phyloP scores from a whole-genome alignment of 805 yeast species.

The Metschnikowia santaceciliae region DNA sequence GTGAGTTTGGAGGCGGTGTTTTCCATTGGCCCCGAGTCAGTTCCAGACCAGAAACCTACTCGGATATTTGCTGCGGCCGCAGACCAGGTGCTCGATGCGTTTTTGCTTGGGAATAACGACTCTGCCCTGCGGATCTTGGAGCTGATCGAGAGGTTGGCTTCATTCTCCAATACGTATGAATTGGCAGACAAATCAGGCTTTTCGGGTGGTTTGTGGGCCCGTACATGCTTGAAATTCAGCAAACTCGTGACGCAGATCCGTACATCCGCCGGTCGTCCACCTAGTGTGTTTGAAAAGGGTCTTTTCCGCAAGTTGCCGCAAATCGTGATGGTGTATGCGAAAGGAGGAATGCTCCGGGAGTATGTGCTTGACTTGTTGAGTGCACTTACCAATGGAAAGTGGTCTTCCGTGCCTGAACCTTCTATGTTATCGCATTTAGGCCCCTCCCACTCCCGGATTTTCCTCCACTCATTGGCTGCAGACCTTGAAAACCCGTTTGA shows the following conservation, averaged over 20 bases:
- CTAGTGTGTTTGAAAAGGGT: conserved; percentile 62
- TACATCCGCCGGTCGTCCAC: conserved; percentile 39
- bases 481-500: conserved; percentile 59
- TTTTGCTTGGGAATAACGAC: conserved; percentile 49
- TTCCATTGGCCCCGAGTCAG: conserved; percentile 44
- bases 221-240: conserved; percentile 51
- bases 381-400: conserved; percentile 50
- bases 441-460: conserved; percentile 51
- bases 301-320: conserved; percentile 54
- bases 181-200: conserved; percentile 42
- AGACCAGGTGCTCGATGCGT: conserved; percentile 47
- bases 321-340: conserved; percentile 56
- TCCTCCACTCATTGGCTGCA: conserved; percentile 55
- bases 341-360: conserved; percentile 44
- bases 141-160: conserved; percentile 45
- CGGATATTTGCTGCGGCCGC: conserved; percentile 51
- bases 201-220: conserved; percentile 49
- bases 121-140: conserved; percentile 51
- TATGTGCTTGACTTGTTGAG: conserved; percentile 55
- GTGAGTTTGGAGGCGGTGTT: conserved; percentile 51
- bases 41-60: conserved; percentile 37
- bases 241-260: conserved; percentile 56
- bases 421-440: conserved; percentile 82
- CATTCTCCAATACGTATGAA: conserved; percentile 33
- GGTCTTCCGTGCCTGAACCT: conserved; percentile 57